Conservation (phyloP, 257 asterid species). For the Fraxinus quadrangulata region DNA sequence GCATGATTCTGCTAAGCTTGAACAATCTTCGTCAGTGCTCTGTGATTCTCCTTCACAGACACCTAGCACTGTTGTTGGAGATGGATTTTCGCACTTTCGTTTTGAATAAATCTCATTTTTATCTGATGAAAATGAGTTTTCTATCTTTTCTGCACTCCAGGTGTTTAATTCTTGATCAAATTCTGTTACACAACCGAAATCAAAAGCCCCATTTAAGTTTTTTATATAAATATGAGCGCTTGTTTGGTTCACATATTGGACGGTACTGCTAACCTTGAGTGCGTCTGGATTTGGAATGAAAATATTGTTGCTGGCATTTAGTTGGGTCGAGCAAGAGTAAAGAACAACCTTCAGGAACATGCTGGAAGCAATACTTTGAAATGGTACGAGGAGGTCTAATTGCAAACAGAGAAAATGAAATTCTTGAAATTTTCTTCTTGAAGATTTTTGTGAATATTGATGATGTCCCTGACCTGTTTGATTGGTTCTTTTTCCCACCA, state of each 20-base stretch:
- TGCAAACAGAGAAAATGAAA: constrained; percentile 24
- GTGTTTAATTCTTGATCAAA: constrained; percentile 34
- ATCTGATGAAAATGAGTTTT: constrained; percentile 53
- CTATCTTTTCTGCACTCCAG: constrained; percentile 50
- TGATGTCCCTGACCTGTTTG: constrained; percentile 48
- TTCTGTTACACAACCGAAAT: constrained; percentile 36
- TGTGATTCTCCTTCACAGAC: constrained; percentile 48
- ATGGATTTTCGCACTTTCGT: constrained; percentile 35
- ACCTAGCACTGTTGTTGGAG: constrained; percentile 67
- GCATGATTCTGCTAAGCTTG: constrained; percentile 45
- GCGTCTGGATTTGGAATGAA: constrained; percentile 28
- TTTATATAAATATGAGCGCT: not conserved
- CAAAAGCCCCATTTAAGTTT: not conserved
- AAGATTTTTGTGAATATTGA: constrained; percentile 25
- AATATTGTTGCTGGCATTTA: constrained; percentile 15
- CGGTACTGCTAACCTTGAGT: constrained; percentile 32
- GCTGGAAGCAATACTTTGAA: constrained; percentile 51
- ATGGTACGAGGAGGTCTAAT: constrained; percentile 42
- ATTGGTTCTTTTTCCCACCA: constrained; percentile 42
- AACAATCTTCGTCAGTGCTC: constrained; percentile 46
- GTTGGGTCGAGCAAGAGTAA: constrained; percentile 48
- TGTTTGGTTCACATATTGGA: not conserved
- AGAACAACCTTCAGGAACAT: constrained; percentile 67
- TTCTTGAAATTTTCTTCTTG: constrained; percentile 25
- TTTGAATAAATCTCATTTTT: constrained; percentile 33